Evolutionary conservation across 371 early-diverging fungal species (phyloP), one percentile per base, ranked within the genome.

Genomic region (Blastocladiella emersonii): DNA sequence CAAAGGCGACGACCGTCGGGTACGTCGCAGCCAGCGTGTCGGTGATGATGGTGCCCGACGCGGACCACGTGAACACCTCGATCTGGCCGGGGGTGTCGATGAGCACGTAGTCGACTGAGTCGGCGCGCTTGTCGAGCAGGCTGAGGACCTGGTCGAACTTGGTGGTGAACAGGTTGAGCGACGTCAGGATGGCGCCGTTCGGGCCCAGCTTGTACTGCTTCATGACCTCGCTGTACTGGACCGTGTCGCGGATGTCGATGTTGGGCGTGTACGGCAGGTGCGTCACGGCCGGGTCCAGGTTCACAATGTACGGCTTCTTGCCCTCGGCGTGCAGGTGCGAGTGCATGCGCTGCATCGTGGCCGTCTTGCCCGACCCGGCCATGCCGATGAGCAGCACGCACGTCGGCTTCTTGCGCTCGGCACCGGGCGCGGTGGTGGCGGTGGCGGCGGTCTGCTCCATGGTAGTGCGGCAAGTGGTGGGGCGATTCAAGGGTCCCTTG

Each of bases 11-110:
- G 59, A 91, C 88, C 0, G 98, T 92, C 15, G 96, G 95, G 68
- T 92, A 91, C 3, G 89, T 76, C 0, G 94, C 86, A 0, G 97
- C 93, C 49, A 99, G 76, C 3, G 93, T 85, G 66, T 96, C 95
- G 3, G 95, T 92, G 68, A 99, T 93, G 67, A 98, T 97, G 43
- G 92, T 80, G 34, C 99, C 99, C 12, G 96, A 92, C 13, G 98
- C 97, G 43, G 98, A 97, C 97, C 98, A 99, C 23, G 98, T 98
- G 79, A 99, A 99, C 64, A 98, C 95, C 78, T 99, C 99, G 68
- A 99, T 99, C 74, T 99, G 99, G 27, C 99, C 99, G 39, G 99
- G 99, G 19, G 99, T 99, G 74, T 99, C 99, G n/a, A 99, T 81
- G 21, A 98, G 73, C 59, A 93, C 78, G 70, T 91, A 84, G 65